Percentiles rank a stretch among this genome's conserved stretches.
Conservation (phyloP, 73 alveolate species). For the Paramecium bursaria region DNA sequence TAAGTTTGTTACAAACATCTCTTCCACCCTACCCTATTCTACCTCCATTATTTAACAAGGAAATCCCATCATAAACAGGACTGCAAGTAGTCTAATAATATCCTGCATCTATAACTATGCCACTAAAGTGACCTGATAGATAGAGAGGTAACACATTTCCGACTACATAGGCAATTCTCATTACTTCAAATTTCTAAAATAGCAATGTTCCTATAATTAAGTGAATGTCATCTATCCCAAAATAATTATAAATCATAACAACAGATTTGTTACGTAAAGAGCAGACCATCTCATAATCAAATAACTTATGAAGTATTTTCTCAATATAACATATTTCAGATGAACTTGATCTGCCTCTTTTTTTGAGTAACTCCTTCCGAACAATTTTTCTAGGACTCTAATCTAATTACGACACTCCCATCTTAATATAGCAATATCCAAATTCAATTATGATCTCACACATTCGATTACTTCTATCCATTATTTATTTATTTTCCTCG, state of each 20-base stretch:
- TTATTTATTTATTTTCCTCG: too few species aligned
- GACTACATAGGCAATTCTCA: conserved; percentile 11
- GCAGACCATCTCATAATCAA: conserved; percentile 34
- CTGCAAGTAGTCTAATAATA: conserved; percentile 6
- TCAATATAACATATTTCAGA: conserved; percentile 5
- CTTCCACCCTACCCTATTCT: conserved; percentile 46
- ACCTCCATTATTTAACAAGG: conserved; percentile 16
- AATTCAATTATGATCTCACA: too few species aligned
- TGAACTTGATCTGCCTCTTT: conserved; percentile 23
- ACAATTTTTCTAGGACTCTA: too few species aligned
- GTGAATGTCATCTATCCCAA: conserved; percentile 25
- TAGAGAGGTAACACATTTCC: conserved; percentile 46
- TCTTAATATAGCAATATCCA: too few species aligned
- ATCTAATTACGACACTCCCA: too few species aligned
- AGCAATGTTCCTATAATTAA: conserved; percentile 4
- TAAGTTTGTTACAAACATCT: neutral
- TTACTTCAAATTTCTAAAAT: conserved; percentile 36
- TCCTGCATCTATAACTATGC: conserved; percentile 41
- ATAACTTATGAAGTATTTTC: conserved; percentile 10
- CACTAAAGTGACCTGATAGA: conserved; percentile 33
- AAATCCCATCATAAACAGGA: conserved; percentile 56
- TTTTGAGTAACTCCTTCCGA: too few species aligned
- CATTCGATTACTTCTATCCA: too few species aligned
- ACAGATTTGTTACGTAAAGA: conserved; percentile 26
- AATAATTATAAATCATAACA: conserved; percentile 36